Conservation (phyloP, 139 green algal species). For the Chlamydomonas schloesseri region DNA sequence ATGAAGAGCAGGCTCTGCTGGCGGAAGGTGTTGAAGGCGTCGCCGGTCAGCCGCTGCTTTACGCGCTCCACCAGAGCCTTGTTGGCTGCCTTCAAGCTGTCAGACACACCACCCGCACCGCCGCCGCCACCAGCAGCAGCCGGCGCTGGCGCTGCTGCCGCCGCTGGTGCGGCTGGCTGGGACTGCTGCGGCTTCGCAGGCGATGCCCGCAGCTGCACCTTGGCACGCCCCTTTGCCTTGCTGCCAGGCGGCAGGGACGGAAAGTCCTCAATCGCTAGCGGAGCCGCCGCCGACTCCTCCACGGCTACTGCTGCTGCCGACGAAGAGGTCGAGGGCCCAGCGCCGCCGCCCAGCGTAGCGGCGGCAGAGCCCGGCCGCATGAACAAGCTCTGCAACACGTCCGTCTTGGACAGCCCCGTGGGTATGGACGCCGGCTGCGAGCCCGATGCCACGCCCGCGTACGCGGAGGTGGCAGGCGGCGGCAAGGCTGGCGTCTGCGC, state of each 20-base stretch:
- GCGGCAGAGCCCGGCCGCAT: constrained; percentile 26
- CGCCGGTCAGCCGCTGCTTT: constrained; percentile 59
- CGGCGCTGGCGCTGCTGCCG: background rate
- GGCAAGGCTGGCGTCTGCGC: background rate
- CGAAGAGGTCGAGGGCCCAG: background rate
- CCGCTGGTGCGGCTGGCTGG: background rate
- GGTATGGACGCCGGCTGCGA: background rate
- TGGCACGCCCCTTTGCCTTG: background rate
- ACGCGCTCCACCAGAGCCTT: constrained; percentile 75
- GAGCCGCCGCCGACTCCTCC: background rate
- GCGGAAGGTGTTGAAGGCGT: constrained; percentile 66
- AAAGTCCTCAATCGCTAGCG: constrained; percentile 4
- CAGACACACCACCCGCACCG: constrained; percentile 60
- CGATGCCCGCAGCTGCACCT: background rate
- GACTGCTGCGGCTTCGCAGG: background rate
- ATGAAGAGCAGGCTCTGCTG: constrained; percentile 63
- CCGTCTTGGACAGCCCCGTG: background rate
- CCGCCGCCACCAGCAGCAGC: background rate
- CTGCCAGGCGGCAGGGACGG: constrained; percentile 22
- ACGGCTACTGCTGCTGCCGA: background rate
- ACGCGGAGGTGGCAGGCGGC: background rate
- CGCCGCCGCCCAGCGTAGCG: background rate
- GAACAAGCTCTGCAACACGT: constrained; percentile 21
- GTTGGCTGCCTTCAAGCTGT: constrained; percentile 76
- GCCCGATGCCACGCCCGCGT: background rate